These are phyloP conservation scores for Hamamelis virginiana DNA, from an alignment of 164 flowering plant species.

Conservation along the genomic window DNA sequence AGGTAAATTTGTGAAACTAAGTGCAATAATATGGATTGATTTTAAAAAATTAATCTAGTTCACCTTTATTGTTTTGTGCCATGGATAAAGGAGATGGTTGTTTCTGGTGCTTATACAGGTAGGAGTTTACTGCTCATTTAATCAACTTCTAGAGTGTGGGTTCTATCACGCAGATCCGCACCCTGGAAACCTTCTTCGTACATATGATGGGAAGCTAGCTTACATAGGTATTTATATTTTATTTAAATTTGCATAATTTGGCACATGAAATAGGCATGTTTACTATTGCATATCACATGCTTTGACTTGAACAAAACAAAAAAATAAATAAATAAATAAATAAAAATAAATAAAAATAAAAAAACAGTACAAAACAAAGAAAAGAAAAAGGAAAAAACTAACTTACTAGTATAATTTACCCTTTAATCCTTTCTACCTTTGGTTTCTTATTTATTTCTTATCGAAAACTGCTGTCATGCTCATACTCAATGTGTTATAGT, in stretches of 20 bases:
- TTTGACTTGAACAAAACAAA: too few species aligned
- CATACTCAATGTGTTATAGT: too few species aligned
- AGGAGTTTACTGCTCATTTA: conserved; percentile 94
- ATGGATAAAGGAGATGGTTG: not conserved
- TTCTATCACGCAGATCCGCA: conserved; percentile 99
- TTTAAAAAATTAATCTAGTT: not conserved
- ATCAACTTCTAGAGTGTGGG: conserved; percentile 93
- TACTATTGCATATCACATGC: not conserved
- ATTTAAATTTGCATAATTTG: not conserved
- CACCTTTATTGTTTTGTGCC: not conserved
- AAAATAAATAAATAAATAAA: too few species aligned
- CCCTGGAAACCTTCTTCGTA: conserved; percentile 93
- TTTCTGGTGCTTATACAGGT: conserved; percentile 50
- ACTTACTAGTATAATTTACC: not conserved
- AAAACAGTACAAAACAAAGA: too few species aligned
- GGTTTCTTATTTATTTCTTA: not conserved
- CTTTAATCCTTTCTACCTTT: not conserved
- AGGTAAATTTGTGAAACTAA: conserved; percentile 47
- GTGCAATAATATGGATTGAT: not conserved
- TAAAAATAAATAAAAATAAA: too few species aligned
- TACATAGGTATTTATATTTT: conserved; percentile 66
- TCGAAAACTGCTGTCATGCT: too few species aligned
- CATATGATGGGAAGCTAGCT: conserved; percentile 90
- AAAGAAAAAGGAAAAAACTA: too few species aligned
- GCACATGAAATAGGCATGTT: not conserved